Percentiles rank a stretch among this genome's conserved stretches.
These are phyloP conservation scores for Magnaporthiopsis rhizophila DNA, from an alignment of 2,329 filamentous ascomycete genomes.

Conservation along the genomic window DNA sequence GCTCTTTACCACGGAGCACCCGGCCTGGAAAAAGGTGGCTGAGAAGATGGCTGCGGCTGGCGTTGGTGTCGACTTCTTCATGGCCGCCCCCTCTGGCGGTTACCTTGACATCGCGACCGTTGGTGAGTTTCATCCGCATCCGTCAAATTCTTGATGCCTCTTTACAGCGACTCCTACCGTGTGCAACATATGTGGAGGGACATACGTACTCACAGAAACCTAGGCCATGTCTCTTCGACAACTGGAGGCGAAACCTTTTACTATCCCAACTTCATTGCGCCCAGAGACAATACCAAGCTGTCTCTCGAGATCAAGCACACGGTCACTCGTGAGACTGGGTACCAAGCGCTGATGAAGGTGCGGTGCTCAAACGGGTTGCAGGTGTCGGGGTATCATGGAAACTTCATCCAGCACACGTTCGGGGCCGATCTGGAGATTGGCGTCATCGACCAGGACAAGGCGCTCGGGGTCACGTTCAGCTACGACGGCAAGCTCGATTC, in stretches of 20 bases:
- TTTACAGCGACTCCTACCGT: neutral
- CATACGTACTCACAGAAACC: neutral
- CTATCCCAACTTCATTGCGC: slow-evolving; percentile 90
- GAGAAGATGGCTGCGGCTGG: slow-evolving; percentile 83
- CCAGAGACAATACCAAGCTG: slow-evolving; percentile 76
- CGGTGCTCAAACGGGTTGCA: slow-evolving; percentile 95
- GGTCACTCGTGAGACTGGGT: slow-evolving; percentile 84
- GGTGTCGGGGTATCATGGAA: slow-evolving; percentile 88
- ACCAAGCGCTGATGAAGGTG: slow-evolving; percentile 96
- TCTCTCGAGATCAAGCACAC: slow-evolving; percentile 79
- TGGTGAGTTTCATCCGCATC: slow-evolving; percentile 41
- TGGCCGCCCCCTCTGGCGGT: slow-evolving; percentile 80
- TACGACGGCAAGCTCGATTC: slow-evolving; percentile 97
- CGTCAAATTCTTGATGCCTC: neutral
- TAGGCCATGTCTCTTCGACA: slow-evolving; percentile 73
- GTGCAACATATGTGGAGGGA: neutral
- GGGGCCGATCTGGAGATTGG: slow-evolving; percentile 93
- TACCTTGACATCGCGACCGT: slow-evolving; percentile 93
- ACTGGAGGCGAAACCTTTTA: slow-evolving; percentile 96
- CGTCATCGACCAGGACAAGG: slow-evolving; percentile 86
- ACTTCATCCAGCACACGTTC: slow-evolving; percentile 92
- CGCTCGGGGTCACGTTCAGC: slow-evolving; percentile 80
- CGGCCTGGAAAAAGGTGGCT: slow-evolving; percentile 76
- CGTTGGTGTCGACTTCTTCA: slow-evolving; percentile 87
- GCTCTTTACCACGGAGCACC: slow-evolving; percentile 82